A percentile compares a stretch with the other conserved stretches of the same genome.
Evolutionary conservation across 2,329 filamentous ascomycete species (phyloP).

Genomic region (Fusarium aywerte): DNA sequence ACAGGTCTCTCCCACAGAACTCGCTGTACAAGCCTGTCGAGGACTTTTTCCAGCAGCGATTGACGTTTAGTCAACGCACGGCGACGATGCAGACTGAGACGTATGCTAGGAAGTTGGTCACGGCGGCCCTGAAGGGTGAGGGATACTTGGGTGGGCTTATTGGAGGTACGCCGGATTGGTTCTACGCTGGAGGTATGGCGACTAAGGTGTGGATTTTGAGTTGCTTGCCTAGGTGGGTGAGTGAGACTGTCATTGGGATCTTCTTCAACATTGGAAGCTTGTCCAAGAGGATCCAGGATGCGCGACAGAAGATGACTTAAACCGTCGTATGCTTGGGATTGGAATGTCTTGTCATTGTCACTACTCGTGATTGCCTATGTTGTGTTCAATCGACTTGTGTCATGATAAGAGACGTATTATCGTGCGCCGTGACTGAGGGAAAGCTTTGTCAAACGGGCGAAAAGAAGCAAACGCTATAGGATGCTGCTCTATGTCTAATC

Average conservation of each 20-base stretch:
- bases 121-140: conserved; percentile 55
- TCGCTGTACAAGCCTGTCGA: conserved; percentile 61
- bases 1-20: conserved; percentile 55
- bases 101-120: conserved; percentile 58
- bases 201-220: conserved; percentile 44
- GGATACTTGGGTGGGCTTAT: conserved; percentile 50
- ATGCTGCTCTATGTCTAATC: not conserved
- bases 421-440: not conserved
- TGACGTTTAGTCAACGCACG: conserved; percentile 61
- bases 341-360: not conserved
- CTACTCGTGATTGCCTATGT: not conserved
- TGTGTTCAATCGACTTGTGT: not conserved
- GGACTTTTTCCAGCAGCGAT: conserved; percentile 58
- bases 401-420: no score
- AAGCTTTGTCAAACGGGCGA: not conserved
- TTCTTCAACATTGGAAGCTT: conserved; percentile 48
- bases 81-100: conserved; percentile 57
- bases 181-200: conserved; percentile 51
- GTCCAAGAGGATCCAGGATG: conserved; percentile 40
- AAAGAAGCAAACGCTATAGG: not conserved
- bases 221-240: conserved; percentile 44
- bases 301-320: conserved; percentile 42
- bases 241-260: conserved; percentile 44
- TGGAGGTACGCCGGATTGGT: conserved; percentile 51
- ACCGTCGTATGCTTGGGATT: not conserved